Evolutionary conservation across 768 basidiomycete genomes (phyloP).

Genomic region (Macrocybe gigantea): DNA sequence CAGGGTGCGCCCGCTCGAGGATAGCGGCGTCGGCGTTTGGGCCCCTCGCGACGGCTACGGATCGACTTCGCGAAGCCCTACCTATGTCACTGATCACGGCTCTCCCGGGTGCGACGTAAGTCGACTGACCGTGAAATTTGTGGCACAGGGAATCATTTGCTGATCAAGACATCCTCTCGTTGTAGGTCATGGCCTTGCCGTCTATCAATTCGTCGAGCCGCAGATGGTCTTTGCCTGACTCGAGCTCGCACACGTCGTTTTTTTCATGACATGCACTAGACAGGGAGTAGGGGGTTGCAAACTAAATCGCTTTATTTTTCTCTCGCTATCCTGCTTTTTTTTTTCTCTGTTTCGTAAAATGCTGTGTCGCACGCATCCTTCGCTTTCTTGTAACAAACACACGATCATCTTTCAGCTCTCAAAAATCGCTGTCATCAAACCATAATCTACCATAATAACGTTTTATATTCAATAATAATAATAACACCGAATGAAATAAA

Average conservation of each 20-base stretch:
- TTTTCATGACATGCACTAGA: conserved; percentile 19
- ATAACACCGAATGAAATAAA: no score
- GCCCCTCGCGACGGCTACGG: neutral
- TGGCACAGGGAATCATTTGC: neutral
- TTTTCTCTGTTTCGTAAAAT: no score
- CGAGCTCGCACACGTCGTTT: conserved; percentile 10
- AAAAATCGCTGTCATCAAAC: no score
- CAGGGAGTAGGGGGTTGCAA: conserved; percentile 14
- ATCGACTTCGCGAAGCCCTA: conserved; percentile 4
- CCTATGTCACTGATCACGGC: conserved; percentile 1
- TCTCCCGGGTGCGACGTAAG: conserved; percentile 7
- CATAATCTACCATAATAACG: no score
- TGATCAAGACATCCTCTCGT: neutral
- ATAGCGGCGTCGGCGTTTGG: no score
- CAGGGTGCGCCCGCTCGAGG: no score
- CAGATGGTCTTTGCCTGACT: conserved; percentile 27
- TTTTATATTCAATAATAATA: no score
- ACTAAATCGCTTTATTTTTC: conserved; percentile 5
- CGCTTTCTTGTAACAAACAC: no score
- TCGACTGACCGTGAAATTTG: neutral
- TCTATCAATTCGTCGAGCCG: conserved; percentile 24
- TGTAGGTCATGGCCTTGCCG: conserved; percentile 14
- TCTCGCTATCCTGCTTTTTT: neutral
- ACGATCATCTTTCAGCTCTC: no score
- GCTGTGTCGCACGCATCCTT: no score